Evolutionary conservation across 2,329 filamentous ascomycete species (phyloP), one percentile per base, ranked within the genome.

Genomic region (Xylaria multiplex): DNA sequence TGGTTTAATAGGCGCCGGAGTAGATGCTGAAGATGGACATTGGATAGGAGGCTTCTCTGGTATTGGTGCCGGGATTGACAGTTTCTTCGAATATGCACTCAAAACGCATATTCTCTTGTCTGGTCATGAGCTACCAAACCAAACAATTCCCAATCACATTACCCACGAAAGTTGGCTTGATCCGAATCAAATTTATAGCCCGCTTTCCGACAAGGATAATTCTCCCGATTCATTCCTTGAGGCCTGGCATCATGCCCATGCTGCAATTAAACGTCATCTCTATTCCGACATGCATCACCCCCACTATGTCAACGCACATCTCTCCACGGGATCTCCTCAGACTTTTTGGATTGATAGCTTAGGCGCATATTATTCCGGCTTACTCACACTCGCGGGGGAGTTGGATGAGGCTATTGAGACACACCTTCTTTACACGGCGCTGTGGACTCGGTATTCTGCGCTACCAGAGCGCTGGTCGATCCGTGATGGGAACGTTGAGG

Each of bases 11-110:
- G 96, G 95, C 7, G 91, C 93, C 64, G 95, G 94, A 2, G 93
- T 99, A 67, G 95, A 97, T 80, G 93, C 93, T 1, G 95, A 98
- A 76, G 91, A 89, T 32, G 96, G 95, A 0, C 85, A 91, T 71
- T 99, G 96, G 96, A 90, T 96, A 40, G 91, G 91, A 8, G 86
- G 92, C 1, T 94, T 93, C 77, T 90, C 95, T n/a, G 95, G 96
- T 35, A 97, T 99, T 72, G 96, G 96, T 56, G 96, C 96, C 7
- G 96, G 96, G 45, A 93, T 97, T 74, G 96, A 99, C 81, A 97
- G 94, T 80, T 99, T 99, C 81, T 98, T 97, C 75, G 96, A 99
- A 80, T 99, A 99, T 79, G 94, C 96, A 3, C 86, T 98, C 74
- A 99, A 99, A 80, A 93, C 93, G 19, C 90, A 97, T 76, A 92